phyloP scores from a whole-genome alignment of 768 basidiomycete genomes.

The Butyriboletus loyo region DNA sequence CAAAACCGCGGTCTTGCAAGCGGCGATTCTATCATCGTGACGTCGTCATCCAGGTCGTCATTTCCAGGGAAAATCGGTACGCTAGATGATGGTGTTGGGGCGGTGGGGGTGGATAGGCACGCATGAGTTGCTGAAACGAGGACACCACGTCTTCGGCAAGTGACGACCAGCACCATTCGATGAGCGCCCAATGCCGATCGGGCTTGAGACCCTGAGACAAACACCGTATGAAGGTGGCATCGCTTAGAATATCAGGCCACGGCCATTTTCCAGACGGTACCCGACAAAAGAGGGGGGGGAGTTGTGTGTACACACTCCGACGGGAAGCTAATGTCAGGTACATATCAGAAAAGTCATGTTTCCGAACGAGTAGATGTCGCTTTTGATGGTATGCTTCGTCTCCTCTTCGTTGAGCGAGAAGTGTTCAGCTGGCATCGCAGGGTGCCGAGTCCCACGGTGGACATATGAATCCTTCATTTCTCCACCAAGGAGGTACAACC shows the following conservation, averaged over 20 bases:
- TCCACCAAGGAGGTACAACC: constrained; percentile 8
- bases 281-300: neutral
- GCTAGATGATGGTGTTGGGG: neutral
- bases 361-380: constrained; percentile 12
- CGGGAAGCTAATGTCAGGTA: neutral
- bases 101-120: neutral
- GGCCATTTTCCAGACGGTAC: neutral
- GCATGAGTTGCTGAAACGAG: too few species aligned
- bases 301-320: neutral
- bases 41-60: too few species aligned
- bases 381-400: neutral
- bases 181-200: neutral
- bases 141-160: neutral
- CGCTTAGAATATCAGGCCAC: neutral
- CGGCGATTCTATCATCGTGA: neutral
- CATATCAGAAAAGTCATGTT: constrained; percentile 3
- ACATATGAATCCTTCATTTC: neutral
- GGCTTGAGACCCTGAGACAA: neutral
- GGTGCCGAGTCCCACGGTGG: constrained; percentile 1
- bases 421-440: constrained; percentile 7
- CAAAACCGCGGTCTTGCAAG: neutral
- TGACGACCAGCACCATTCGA: neutral
- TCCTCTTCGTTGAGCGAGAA: neutral
- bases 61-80: neutral
- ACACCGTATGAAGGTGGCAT: neutral